Evolutionary conservation across 345 rosid genomes (phyloP).

Genomic region (Hibiscus trionum): DNA sequence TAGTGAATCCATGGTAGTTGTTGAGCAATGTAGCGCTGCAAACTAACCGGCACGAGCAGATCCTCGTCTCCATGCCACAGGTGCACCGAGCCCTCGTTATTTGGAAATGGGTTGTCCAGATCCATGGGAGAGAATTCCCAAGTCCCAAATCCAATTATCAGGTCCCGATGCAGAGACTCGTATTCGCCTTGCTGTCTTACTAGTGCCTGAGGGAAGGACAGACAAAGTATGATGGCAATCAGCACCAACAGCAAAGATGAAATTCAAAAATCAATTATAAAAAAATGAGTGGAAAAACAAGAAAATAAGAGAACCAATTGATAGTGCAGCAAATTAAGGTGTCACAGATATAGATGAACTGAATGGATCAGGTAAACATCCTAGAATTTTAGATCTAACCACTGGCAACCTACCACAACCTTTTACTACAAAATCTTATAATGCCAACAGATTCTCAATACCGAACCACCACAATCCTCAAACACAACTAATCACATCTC

Average conservation of each 20-base stretch:
- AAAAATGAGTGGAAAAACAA: background rate
- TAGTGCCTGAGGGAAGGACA: slow-evolving; percentile 1
- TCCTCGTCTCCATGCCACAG: slow-evolving; percentile 51
- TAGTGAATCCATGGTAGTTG: slow-evolving; percentile 41
- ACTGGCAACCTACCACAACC: background rate
- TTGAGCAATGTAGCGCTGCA: slow-evolving; percentile 25
- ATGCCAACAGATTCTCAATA: background rate
- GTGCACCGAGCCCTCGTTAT: slow-evolving; percentile 31
- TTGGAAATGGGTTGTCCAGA: slow-evolving; percentile 40
- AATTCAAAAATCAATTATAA: background rate
- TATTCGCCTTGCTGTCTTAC: slow-evolving; percentile 36
- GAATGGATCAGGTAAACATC: too few species aligned
- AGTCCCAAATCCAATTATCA: slow-evolving; percentile 35
- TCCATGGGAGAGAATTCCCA: slow-evolving; percentile 57
- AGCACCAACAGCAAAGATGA: background rate
- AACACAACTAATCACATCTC: background rate
- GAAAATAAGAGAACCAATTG: background rate
- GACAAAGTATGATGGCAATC: background rate
- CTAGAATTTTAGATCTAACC: too few species aligned
- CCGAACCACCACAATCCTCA: background rate
- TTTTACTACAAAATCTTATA: background rate
- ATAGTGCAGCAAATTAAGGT: background rate
- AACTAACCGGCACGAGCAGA: slow-evolving; percentile 24
- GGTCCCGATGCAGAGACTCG: slow-evolving; percentile 42
- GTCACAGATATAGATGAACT: too few species aligned